Evolutionary conservation across 345 rosid species (phyloP), one percentile per base, ranked within the genome.

Genomic region (Eucalyptus pauciflora): DNA sequence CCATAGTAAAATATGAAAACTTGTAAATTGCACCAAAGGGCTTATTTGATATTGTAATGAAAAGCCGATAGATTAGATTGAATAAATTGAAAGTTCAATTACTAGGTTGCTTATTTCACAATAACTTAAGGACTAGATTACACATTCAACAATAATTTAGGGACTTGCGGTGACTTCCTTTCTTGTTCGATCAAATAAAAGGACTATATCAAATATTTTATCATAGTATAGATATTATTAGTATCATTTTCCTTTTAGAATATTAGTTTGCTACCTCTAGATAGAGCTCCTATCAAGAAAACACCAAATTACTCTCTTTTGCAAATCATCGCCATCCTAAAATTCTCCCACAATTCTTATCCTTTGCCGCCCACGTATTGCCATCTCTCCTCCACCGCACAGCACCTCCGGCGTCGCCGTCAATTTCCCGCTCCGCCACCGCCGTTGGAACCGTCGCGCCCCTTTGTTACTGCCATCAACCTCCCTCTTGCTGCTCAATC

Each of bases 391-490:
- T 69, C 22, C 12, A 16, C 5, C 24, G 1, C 43, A 17, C 22
- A 9, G 4, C 11, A 3, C 80, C 45, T 69, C 9, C 4, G 24
- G 7, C 45, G 24, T 5, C 2, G 13, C 43, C 3, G 11, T 60
- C 10, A 1, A 69, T 20, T 20, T 7, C 43, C 22, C 2, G 3
- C 24, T 31, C 18, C 7, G 12, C 43, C 79, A 4, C 43, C 12
- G 3, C 9, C 13, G 24, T 18, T 4, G 10, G 4, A 20, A 10
- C 13, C 13, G 3, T 3, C 7, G 0, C 56, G 24, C 80, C 80
- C 18, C 79, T 67, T 16, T 67, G 10, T 3, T 67, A 13, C 12
- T 16, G 79, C 24, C 5, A 2, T 16, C 67, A 16, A 31, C 43
- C 43, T 33, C 37, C 79, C 22, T 5, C 79, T 31, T 69, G 12